Percentiles rank a stretch among this genome's conserved stretches.
phyloP scores from a whole-genome alignment of 2,329 filamentous ascomycete genomes.

The Fulvia fulva region DNA sequence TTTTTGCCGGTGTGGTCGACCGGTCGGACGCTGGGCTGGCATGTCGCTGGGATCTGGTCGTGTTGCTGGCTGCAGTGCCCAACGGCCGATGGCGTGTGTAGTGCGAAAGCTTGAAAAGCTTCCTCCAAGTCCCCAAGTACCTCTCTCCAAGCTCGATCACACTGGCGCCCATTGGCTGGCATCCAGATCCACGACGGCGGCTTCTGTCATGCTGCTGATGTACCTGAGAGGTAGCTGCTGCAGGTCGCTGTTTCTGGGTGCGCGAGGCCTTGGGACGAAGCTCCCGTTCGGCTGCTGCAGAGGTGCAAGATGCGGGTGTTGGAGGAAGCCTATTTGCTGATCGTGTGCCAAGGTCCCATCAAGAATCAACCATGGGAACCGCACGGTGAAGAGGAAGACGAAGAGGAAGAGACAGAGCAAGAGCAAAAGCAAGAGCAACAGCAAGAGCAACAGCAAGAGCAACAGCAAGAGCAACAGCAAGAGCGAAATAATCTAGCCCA shows the following conservation, averaged over 20 bases:
- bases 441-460: neutral
- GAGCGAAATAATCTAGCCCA: no score
- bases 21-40: neutral
- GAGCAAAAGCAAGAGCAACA: no score
- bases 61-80: neutral
- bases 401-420: neutral
- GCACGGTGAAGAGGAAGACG: neutral
- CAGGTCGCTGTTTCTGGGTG: neutral
- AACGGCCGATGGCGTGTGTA: conserved; percentile 7
- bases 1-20: neutral
- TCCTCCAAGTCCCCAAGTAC: conserved; percentile 7
- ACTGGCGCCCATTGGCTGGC: neutral
- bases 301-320: neutral
- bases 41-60: neutral
- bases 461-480: neutral
- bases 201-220: conserved; percentile 2
- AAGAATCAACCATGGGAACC: neutral
- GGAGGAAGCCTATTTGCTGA: neutral
- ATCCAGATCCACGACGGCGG: neutral
- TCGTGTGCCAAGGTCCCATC: neutral
- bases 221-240: conserved; percentile 2
- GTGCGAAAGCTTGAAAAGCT: conserved; percentile 11
- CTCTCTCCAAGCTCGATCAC: neutral
- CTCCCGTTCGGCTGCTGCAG: neutral
- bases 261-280: conserved; percentile 4